These are phyloP conservation scores for Cornus florida DNA, from an alignment of 148 eudicot genomes.

Conservation along the genomic window DNA sequence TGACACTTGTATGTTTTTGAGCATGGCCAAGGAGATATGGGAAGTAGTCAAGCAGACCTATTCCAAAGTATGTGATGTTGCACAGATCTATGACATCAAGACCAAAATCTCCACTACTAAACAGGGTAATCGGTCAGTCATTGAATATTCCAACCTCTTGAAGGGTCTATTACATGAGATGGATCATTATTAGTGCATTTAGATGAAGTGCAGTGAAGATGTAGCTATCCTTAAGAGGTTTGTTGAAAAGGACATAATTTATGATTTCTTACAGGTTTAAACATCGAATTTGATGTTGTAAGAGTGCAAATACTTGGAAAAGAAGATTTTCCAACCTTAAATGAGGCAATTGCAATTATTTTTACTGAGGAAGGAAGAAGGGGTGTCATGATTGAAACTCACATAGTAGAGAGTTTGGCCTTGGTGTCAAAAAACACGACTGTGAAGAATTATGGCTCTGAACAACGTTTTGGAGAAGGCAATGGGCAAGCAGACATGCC, in stretches of 20 bases:
- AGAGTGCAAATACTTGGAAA: conserved; percentile 2
- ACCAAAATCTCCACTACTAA: not conserved
- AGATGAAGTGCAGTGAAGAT: not conserved
- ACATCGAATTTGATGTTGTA: too few species aligned
- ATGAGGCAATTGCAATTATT: not conserved
- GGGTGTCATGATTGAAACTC: too few species aligned
- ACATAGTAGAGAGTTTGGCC: too few species aligned
- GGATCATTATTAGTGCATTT: not conserved
- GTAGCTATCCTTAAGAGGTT: too few species aligned
- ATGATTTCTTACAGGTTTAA: not conserved
- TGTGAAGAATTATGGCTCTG: too few species aligned
- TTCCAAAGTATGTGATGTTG: conserved; percentile 4
- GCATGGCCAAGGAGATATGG: not conserved
- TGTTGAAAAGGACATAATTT: conserved; percentile 1
- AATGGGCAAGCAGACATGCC: too few species aligned
- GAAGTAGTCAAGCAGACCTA: not conserved
- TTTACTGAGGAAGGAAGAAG: not conserved
- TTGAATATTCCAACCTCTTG: not conserved
- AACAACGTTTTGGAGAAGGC: too few species aligned
- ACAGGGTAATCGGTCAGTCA: not conserved
- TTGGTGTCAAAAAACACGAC: too few species aligned
- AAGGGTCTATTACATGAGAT: not conserved
- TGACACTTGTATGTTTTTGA: too few species aligned
- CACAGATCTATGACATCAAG: too few species aligned
- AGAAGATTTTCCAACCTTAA: not conserved